These are phyloP conservation scores for Botrytis fabae DNA, from an alignment of 2,329 filamentous ascomycete species.

Conservation along the genomic window DNA sequence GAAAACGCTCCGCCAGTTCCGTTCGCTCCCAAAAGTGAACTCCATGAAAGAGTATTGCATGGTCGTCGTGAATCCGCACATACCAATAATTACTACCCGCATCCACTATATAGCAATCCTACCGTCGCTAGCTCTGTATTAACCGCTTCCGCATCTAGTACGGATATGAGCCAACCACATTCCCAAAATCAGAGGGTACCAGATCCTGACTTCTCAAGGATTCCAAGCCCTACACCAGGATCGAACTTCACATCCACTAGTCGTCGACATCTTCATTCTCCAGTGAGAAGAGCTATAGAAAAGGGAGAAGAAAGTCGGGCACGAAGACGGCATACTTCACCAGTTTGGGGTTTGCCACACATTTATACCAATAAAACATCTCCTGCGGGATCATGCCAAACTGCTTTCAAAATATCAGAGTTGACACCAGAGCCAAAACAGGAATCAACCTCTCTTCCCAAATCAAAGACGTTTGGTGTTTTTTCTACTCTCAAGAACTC, in stretches of 20 bases:
- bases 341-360: conserved; percentile 18
- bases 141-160: conserved; percentile 30
- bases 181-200: background rate
- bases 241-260: conserved; percentile 5
- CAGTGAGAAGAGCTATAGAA: conserved; percentile 23
- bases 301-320: conserved; percentile 30
- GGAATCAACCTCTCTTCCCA: conserved; percentile 39
- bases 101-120: conserved; percentile 28
- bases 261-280: conserved; percentile 27
- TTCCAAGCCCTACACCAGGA: conserved; percentile 21
- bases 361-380: conserved; percentile 24
- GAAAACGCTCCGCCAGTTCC: conserved; percentile 12
- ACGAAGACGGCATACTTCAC: background rate
- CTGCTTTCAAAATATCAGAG: conserved; percentile 16
- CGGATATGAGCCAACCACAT: conserved; percentile 26
- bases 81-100: conserved; percentile 12
- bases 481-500: conserved; percentile 50
- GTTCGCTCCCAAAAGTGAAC: conserved; percentile 16
- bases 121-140: conserved; percentile 31
- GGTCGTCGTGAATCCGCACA: conserved; percentile 13
- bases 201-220: conserved; percentile 13
- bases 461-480: conserved; percentile 48
- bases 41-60: conserved; percentile 16
- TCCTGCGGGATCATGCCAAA: conserved; percentile 21
- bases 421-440: conserved; percentile 27